Evolutionary conservation across 2,329 filamentous ascomycete species (phyloP).

Genomic region (Neurospora crassa): DNA sequence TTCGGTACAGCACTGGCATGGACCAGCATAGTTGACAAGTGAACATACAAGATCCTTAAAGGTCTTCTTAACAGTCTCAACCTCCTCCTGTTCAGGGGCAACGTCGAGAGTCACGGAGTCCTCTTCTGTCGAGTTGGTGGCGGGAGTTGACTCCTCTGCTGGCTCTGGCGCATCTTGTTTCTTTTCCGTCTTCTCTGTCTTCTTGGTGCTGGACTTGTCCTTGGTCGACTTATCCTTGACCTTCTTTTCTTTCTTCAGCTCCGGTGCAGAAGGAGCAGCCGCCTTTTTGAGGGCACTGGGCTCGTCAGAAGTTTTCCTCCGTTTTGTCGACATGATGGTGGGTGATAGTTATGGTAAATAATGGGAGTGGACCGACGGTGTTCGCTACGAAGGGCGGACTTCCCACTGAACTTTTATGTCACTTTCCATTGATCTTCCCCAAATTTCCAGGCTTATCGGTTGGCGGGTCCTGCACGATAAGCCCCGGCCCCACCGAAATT

Average conservation of each 20-base stretch:
- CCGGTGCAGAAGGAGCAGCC: not conserved
- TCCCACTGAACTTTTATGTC: conserved; percentile 9
- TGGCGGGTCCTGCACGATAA: conserved; percentile 7
- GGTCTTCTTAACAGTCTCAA: conserved; percentile 36
- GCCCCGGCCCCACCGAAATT: conserved; percentile 16
- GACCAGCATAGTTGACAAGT: not conserved
- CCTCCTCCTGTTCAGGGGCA: conserved; percentile 15
- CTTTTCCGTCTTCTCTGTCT: not conserved
- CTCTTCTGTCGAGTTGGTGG: conserved; percentile 10
- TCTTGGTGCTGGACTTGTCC: conserved; percentile 7
- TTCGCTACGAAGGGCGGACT: conserved; percentile 1
- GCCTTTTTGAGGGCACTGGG: conserved; percentile 2
- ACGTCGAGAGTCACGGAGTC: conserved; percentile 18
- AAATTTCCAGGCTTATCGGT: conserved; percentile 8
- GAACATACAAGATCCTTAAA: conserved; percentile 53
- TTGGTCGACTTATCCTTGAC: not conserved
- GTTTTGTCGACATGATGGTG: conserved; percentile 15
- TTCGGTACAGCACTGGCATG: not conserved
- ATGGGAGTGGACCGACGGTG: not conserved
- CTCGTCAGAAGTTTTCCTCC: conserved; percentile 14
- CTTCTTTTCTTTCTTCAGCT: conserved; percentile 8
- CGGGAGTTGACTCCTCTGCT: conserved; percentile 5
- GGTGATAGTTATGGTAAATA: not conserved
- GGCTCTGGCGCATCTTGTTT: conserved; percentile 1
- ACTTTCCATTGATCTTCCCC: not conserved